phyloP scores from a whole-genome alignment of 257 asterid species.

The Galeopsis tetrahit region DNA sequence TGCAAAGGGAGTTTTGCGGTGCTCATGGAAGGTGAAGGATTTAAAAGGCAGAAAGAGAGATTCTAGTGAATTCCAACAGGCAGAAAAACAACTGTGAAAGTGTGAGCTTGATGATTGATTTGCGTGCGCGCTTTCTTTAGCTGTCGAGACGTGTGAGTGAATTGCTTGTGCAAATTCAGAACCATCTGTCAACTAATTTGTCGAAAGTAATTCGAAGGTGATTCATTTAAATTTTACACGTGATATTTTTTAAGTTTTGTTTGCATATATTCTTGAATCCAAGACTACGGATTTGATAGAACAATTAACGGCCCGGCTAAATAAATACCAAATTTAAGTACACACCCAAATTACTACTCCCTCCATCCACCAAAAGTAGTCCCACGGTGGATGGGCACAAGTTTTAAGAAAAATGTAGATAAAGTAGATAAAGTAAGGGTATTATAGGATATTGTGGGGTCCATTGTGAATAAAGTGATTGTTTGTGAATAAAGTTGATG shows the following conservation, averaged over 20 bases:
- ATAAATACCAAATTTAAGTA: no score
- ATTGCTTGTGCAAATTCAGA: slow-evolving; percentile 6
- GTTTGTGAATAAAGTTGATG: no score
- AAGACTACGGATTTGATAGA: no score
- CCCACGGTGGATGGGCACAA: no score
- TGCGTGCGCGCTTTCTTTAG: not conserved
- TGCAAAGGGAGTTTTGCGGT: slow-evolving; percentile 54
- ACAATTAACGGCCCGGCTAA: no score
- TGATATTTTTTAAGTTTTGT: not conserved
- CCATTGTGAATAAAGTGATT: no score
- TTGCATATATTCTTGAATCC: not conserved
- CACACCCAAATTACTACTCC: no score
- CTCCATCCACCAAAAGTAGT: no score
- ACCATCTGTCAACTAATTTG: not conserved
- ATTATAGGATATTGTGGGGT: no score
- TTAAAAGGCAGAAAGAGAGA: slow-evolving; percentile 15
- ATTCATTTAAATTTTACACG: slow-evolving; percentile 18
- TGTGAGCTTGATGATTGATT: not conserved
- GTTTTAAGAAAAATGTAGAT: no score
- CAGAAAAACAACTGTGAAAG: not conserved
- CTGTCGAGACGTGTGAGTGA: not conserved
- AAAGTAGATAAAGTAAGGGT: no score
- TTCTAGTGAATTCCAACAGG: slow-evolving; percentile 12
- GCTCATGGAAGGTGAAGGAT: slow-evolving; percentile 51
- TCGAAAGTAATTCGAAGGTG: slow-evolving; percentile 28